phyloP scores from a whole-genome alignment of 2,329 filamentous ascomycete genomes.

The Lanzia echinophila region DNA sequence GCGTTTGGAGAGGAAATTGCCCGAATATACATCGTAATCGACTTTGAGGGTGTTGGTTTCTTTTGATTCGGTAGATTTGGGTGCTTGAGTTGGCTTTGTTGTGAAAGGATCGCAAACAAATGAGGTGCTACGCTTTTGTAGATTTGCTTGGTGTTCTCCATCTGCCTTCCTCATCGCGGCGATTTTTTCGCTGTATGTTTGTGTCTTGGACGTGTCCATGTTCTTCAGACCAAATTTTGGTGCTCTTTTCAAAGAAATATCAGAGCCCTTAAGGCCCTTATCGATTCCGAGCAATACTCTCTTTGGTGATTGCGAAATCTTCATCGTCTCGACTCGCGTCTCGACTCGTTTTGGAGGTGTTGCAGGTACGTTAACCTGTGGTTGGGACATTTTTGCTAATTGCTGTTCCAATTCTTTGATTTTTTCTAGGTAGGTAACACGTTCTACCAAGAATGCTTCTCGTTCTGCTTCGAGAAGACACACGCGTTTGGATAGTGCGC shows the following conservation, averaged over 20 bases:
- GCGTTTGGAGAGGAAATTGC: conserved; percentile 74
- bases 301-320: conserved; percentile 65
- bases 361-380: conserved; percentile 64
- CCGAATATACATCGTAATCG: conserved; percentile 80
- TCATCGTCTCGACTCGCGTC: conserved; percentile 41
- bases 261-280: conserved; percentile 72
- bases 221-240: conserved; percentile 39
- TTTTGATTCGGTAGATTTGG: too few relatives aligned
- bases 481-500: too few relatives aligned
- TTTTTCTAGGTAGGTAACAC: too few relatives aligned
- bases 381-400: conserved; percentile 21
- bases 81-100: too few relatives aligned
- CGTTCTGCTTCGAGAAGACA: too few relatives aligned
- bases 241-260: conserved; percentile 77
- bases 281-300: conserved; percentile 81
- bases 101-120: conserved; percentile 44
- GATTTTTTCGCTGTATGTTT: conserved; percentile 76
- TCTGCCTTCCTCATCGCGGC: conserved; percentile 60
- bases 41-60: conserved; percentile 29
- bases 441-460: too few relatives aligned
- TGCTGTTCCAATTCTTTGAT: not conserved
- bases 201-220: conserved; percentile 24
- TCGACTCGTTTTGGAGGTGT: conserved; percentile 60
- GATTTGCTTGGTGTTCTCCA: conserved; percentile 41
- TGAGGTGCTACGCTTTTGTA: conserved; percentile 45